Evolutionary conservation across 495 filamentous ascomycete species (phyloP).

Genomic region (Lasiosphaeriaceae sp.): DNA sequence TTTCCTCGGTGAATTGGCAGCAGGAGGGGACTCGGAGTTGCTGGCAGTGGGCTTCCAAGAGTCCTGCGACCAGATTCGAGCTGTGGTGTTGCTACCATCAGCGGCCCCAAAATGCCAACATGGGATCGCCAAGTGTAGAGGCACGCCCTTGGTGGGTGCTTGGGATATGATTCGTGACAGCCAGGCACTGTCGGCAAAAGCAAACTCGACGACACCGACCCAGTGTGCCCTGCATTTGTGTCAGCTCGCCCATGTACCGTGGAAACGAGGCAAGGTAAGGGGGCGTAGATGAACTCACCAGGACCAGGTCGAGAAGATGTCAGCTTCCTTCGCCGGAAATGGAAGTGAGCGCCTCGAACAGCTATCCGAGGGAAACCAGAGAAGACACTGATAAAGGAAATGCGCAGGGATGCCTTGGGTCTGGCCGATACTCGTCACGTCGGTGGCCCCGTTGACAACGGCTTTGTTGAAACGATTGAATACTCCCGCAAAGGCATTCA

Average conservation of each 20-base stretch:
- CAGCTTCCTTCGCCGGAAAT: too few species aligned
- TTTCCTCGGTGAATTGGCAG: neutral
- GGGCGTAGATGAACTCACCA: neutral
- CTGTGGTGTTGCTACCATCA: neutral
- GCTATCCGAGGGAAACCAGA: neutral
- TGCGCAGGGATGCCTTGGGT: neutral
- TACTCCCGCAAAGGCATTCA: constrained; percentile 16
- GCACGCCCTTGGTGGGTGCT: neutral
- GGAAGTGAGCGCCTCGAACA: neutral
- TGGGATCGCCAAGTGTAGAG: neutral
- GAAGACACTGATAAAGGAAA: neutral
- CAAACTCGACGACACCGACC: neutral
- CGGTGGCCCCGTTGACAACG: neutral
- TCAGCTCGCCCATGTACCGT: neutral
- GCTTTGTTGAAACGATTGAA: neutral
- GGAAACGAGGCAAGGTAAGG: neutral
- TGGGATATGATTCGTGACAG: neutral
- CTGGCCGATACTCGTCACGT: neutral
- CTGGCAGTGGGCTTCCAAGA: neutral
- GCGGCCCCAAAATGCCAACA: neutral
- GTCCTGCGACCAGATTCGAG: neutral
- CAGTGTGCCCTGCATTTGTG: neutral
- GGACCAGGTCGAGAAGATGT: neutral
- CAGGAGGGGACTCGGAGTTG: neutral
- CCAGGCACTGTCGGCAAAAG: neutral